phyloP scores from a whole-genome alignment of 129 eudicot genomes.

The Saposhnikovia divaricata region DNA sequence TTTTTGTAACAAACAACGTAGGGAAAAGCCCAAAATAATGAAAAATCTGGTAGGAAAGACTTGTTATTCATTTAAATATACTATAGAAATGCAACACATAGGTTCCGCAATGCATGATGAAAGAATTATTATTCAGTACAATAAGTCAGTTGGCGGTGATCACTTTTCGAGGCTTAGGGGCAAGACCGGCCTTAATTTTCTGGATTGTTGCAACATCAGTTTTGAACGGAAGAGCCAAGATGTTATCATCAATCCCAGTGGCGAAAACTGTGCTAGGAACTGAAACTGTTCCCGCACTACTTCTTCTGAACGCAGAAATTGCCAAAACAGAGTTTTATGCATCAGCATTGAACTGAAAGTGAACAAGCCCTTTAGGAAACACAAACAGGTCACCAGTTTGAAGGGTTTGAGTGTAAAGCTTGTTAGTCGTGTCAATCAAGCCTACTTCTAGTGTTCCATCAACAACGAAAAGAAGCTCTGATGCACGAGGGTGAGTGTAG shows the following conservation, averaged over 20 bases:
- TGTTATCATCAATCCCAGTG: neutral
- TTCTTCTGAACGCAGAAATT: neutral
- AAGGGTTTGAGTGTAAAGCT: too few species aligned
- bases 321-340: neutral
- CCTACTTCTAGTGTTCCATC: neutral
- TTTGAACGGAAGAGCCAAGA: neutral
- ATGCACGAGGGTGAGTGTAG: neutral
- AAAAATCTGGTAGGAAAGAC: neutral
- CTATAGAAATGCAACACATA: neutral
- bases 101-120: neutral
- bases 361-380: too few species aligned
- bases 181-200: too few species aligned
- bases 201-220: too few species aligned
- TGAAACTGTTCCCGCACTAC: neutral
- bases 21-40: too few species aligned
- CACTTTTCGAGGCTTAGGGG: too few species aligned
- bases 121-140: neutral
- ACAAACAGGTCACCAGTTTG: too few species aligned
- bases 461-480: neutral
- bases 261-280: neutral
- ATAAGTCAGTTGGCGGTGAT: too few species aligned
- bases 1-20: too few species aligned
- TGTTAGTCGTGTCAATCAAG: neutral
- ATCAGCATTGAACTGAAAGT: too few species aligned
- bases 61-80: neutral